Percentiles rank a stretch among this genome's conserved stretches.
Evolutionary conservation across 1,284 basidiomycete species (phyloP).

Genomic region (Cystobasidium slooffiae): DNA sequence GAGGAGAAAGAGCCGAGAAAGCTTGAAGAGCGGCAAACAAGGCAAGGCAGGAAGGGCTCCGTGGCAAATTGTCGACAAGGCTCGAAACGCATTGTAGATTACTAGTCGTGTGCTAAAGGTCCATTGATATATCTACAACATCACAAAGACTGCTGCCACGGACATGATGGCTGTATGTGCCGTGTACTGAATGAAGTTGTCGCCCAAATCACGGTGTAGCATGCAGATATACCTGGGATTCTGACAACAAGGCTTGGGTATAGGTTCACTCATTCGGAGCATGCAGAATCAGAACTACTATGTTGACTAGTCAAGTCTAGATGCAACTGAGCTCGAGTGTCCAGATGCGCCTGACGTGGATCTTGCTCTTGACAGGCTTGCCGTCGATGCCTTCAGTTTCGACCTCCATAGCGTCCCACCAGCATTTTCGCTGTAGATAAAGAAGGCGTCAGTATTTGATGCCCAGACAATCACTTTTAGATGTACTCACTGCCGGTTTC

Average conservation of each 20-base stretch:
- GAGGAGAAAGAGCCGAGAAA: too few relatives aligned
- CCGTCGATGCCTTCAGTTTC: slow-evolving; percentile 67
- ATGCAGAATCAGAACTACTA: not conserved
- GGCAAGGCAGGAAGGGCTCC: not conserved
- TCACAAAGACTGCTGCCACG: slow-evolving; percentile 6
- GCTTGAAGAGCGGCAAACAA: not conserved
- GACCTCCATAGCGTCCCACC: slow-evolving; percentile 98
- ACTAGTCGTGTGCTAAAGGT: not conserved
- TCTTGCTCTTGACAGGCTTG: slow-evolving; percentile 68
- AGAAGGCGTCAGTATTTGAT: slow-evolving; percentile 23
- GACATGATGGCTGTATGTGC: not conserved
- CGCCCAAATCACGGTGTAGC: not conserved
- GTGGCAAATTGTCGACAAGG: not conserved
- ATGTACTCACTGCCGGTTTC: slow-evolving; percentile 94
- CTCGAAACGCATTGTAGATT: not conserved
- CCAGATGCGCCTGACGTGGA: slow-evolving; percentile 99
- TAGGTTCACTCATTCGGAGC: not conserved
- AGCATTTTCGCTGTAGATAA: slow-evolving; percentile 82
- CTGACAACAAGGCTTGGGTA: not conserved
- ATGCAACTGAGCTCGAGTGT: slow-evolving; percentile 75
- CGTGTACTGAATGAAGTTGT: not conserved
- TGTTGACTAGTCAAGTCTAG: not conserved
- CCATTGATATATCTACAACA: slow-evolving; percentile 9
- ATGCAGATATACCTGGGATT: not conserved
- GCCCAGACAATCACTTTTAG: too few relatives aligned